phyloP scores from a whole-genome alignment of 805 yeast species.

The Isabelozyma pseudorhagii region DNA sequence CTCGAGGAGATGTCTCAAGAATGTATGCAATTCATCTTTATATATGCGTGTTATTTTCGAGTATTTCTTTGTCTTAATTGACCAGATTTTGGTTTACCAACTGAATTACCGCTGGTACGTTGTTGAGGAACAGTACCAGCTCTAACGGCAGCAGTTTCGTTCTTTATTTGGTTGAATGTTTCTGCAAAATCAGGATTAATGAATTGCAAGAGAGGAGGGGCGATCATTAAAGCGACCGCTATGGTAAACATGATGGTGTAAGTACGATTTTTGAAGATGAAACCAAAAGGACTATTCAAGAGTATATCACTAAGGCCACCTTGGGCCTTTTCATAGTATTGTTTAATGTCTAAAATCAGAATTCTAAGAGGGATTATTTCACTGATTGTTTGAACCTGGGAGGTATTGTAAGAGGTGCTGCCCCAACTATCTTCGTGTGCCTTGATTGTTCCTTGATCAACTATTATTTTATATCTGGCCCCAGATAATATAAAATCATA shows the following conservation, averaged over 20 bases:
- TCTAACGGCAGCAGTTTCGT: slow-evolving; percentile 4
- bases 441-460: slow-evolving; percentile 13
- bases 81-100: background rate
- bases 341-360: slow-evolving; percentile 17
- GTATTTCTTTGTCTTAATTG: slow-evolving; percentile 1
- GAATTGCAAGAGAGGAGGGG: slow-evolving; percentile 28
- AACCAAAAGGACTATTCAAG: slow-evolving; percentile 39
- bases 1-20: no score
- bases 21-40: background rate
- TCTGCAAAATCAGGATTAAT: slow-evolving; percentile 39
- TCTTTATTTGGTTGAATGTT: slow-evolving; percentile 19
- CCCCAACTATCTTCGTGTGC: slow-evolving; percentile 21
- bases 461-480: slow-evolving; percentile 23
- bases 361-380: slow-evolving; percentile 16
- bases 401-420: slow-evolving; percentile 10
- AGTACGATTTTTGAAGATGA: slow-evolving; percentile 32
- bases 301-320: slow-evolving; percentile 30
- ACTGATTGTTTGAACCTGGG: slow-evolving; percentile 13
- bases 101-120: background rate
- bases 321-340: slow-evolving; percentile 31
- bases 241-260: slow-evolving; percentile 32
- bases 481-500: slow-evolving; percentile 30
- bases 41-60: background rate
- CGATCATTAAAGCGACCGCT: slow-evolving; percentile 23
- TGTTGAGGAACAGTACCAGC: background rate